A percentile compares a stretch with the other conserved stretches of the same genome.
Evolutionary conservation across 257 asterid genomes (phyloP).

Genomic region (Coffea eugenioides): DNA sequence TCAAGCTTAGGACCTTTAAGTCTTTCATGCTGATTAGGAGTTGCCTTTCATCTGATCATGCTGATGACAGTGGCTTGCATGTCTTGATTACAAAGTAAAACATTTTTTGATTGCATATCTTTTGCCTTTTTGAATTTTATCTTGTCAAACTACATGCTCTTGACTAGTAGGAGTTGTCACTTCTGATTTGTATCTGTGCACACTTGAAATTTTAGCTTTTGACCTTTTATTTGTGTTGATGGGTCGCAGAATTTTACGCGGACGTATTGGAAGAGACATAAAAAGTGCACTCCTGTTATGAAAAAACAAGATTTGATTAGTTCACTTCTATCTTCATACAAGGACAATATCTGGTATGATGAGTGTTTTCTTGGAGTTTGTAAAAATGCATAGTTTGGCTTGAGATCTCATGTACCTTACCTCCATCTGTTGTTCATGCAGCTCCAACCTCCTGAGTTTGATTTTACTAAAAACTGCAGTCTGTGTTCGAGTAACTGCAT

Average conservation of each 20-base stretch:
- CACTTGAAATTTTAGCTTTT: neutral
- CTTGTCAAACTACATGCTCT: neutral
- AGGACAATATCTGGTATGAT: slow-evolving; percentile 57
- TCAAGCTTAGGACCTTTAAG: no score
- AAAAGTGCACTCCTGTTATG: slow-evolving; percentile 37
- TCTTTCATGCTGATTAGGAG: neutral
- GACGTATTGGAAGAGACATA: slow-evolving; percentile 11
- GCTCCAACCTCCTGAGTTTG: slow-evolving; percentile 51
- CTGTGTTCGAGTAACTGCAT: slow-evolving; percentile 62
- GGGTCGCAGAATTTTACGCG: slow-evolving; percentile 51
- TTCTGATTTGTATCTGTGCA: neutral
- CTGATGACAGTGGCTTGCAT: neutral
- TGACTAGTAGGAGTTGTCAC: neutral
- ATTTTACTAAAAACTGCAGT: slow-evolving; percentile 52
- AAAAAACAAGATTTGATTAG: slow-evolving; percentile 66
- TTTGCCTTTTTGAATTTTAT: neutral
- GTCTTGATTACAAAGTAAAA: neutral
- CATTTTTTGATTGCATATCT: neutral
- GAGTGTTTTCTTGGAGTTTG: neutral
- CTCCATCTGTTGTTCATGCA: slow-evolving; percentile 38
- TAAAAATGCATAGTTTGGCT: neutral
- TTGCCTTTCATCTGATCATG: neutral
- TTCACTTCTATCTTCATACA: slow-evolving; percentile 52
- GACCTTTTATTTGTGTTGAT: slow-evolving; percentile 11
- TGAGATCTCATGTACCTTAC: slow-evolving; percentile 17